Evolutionary conservation across 1,139 yeast genomes (phyloP), one percentile per base, ranked within the genome.

Genomic region (Suhomyces bokatorum): DNA sequence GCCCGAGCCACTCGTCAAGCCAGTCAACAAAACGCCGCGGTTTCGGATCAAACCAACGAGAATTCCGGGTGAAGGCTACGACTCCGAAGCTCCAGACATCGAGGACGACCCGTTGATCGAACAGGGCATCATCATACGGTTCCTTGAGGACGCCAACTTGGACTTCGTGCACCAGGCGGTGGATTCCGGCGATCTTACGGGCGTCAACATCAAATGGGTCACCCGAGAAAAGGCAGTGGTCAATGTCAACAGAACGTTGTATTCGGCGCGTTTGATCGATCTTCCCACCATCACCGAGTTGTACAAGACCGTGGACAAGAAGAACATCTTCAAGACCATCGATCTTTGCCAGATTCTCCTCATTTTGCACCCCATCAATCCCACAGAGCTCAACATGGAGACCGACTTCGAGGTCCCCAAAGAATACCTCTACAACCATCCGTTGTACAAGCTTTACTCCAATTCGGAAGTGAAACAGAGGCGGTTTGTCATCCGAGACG

Each of bases 51-150:
- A 88, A 58, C 95, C 96, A 0, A 85, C 88, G 0, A 69, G 96
- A 53, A 77, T 86, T 9, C 95, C 96, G 0, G 97, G 97, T 1
- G 97, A 91, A 55, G 98, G 98, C 0, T 93, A 93, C 63, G 99
- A 93, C 60, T 87, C 97, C 1, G 99, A 93, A 58, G 98, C 96
- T 10, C 96, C 97, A 1, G 98, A 93, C 56, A 70, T 89, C 36
- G 99, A 93, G 62, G 97, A 90, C 48, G 98, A 93, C 59, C 99
- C 99, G 0, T 69, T 89, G 53, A 71, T 90, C 22, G 98, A 93
- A 59, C 95, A 87, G 53, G 97, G 95, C 0, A 77, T 93, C 3
- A 73, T 90, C 1, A 64, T 93, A 39, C 73, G 99, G 41, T 85
- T 93, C 69, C 60, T 87, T 10, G 87, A 93, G 16, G 96, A 89